A percentile compares a stretch with the other conserved stretches of the same genome.
Conservation (phyloP, 352 stramenopile genomes). For the Salisapilia sapeloensis region DNA sequence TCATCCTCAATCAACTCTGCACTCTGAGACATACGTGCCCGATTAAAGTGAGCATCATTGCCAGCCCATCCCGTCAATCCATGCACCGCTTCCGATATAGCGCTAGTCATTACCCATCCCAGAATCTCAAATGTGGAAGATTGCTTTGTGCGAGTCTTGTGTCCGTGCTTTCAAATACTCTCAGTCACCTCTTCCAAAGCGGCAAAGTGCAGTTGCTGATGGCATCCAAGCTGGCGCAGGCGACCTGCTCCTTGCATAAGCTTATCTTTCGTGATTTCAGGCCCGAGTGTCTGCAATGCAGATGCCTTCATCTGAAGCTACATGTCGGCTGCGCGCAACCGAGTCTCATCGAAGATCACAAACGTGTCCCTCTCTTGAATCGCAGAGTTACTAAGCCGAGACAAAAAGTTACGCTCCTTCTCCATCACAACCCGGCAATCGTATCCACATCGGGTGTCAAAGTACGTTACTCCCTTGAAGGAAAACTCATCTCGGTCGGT, state of each 20-base stretch:
- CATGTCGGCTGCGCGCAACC: constrained; percentile 78
- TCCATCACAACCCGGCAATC: constrained; percentile 58
- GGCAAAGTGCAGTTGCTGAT: constrained; percentile 53
- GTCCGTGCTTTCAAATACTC: constrained; percentile 12
- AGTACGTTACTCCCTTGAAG: constrained; percentile 69
- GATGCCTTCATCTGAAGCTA: constrained; percentile 52
- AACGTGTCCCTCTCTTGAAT: constrained; percentile 76
- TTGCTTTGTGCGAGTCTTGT: not conserved
- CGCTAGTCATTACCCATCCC: constrained; percentile 81
- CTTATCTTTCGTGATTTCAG: constrained; percentile 83
- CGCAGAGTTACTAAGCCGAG: constrained; percentile 34
- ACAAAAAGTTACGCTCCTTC: constrained; percentile 16
- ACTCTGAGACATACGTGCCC: constrained; percentile 6
- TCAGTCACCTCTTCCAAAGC: constrained; percentile 51
- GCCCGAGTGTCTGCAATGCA: constrained; percentile 70
- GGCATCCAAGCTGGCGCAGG: constrained; percentile 55
- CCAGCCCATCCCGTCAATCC: constrained; percentile 65
- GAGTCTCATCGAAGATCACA: constrained; percentile 84
- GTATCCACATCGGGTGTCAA: constrained; percentile 23
- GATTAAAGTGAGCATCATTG: constrained; percentile 56
- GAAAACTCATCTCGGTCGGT: constrained; percentile 8
- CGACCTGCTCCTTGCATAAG: constrained; percentile 85
- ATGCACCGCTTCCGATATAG: constrained; percentile 28
- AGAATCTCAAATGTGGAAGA: constrained; percentile 36
- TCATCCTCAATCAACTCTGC: constrained; percentile 23